Conservation (phyloP, 768 basidiomycete species). For the Tylopilus sp. region DNA sequence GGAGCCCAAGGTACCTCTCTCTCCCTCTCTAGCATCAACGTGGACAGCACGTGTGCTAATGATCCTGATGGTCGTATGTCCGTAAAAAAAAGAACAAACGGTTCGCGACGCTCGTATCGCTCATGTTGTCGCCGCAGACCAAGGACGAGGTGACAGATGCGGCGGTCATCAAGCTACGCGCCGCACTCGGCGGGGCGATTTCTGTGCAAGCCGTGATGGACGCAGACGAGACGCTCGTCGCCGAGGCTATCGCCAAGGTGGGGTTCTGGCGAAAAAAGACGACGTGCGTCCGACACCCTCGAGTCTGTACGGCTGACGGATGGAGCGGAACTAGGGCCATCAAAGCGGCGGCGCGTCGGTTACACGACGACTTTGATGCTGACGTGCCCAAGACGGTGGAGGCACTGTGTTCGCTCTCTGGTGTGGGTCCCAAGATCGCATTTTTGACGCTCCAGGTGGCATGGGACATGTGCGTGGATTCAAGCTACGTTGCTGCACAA, state of each 20-base stretch:
- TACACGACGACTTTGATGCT: constrained; percentile 69
- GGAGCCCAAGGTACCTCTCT: constrained; percentile 55
- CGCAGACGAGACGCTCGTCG: constrained; percentile 60
- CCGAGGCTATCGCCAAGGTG: constrained; percentile 80
- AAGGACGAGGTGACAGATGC: constrained; percentile 87
- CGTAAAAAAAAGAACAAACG: constrained; percentile 70
- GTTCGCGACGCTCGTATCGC: constrained; percentile 80
- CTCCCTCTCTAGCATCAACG: too few relatives aligned
- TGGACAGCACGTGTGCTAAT: too few relatives aligned
- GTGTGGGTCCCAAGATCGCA: constrained; percentile 92
- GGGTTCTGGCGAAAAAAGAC: constrained; percentile 93
- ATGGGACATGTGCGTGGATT: constrained; percentile 67
- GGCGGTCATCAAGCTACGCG: constrained; percentile 71
- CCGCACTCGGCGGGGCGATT: constrained; percentile 73
- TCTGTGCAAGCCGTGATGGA: constrained; percentile 66
- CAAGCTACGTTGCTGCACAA: neutral
- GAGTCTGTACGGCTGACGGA: neutral
- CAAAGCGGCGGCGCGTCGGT: constrained; percentile 63
- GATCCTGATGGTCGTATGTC: too few relatives aligned
- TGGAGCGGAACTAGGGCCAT: constrained; percentile 50
- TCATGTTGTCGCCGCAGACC: constrained; percentile 96
- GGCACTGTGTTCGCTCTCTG: constrained; percentile 80
- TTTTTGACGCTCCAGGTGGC: constrained; percentile 81
- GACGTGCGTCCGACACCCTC: constrained; percentile 38
- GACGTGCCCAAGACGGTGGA: constrained; percentile 90